Base-by-base conservation (phyloP, 225 moss, liverwort and hornwort species). In the Anthoceros angustus region DNA sequence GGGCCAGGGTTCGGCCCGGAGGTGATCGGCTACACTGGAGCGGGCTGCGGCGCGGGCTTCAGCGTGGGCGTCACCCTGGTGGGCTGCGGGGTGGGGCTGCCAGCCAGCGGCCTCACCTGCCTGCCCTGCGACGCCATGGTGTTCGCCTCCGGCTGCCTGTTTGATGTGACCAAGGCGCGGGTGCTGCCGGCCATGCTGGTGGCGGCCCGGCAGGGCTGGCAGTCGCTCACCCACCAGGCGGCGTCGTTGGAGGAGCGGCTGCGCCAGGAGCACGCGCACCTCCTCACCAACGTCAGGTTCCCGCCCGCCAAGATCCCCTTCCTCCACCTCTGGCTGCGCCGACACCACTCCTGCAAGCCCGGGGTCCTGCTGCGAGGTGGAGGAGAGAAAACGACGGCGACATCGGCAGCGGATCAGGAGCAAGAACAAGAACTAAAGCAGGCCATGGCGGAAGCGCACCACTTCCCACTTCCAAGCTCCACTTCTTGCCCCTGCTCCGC, bases 1-100 rank as follows among this genome's bases (percentile, higher is more conserved):
- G 90, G 94, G 20, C 90, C 90, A 2, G 90, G 90, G 38, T 95
- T 88, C 43, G 94, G 94, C 4, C 90, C 87, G 11, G 83, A 88
- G 67, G 88, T 77, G 4, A 82, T 90, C 60, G 94, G 90, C 39
- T 94, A 86, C 63, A 87, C 90, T 41, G 94, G 94, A 42, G 77
- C 90, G 3, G 94, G 90, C 18, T 94, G 94, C 60, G 94, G 90
- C 20, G 64, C 83, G 9, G 90, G 94, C 14, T 43, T 95, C 42
- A 82, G 80, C 64, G 84, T 95, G 12, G 90, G 90, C 41, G 78
- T 94, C 40, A 85, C 88, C 12, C 63, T 90, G 18, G 71, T 90
- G 2, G 94, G 88, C 43, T 39, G 86, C 26, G 94, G 94, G 41
- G 62, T 95, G 25, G 94, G 94, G 12, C 77, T 90, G 43, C 90